Evolutionary conservation across 169 alveolate genomes (phyloP), one percentile per base, ranked within the genome.

Genomic region (Eimeria acervulina): DNA sequence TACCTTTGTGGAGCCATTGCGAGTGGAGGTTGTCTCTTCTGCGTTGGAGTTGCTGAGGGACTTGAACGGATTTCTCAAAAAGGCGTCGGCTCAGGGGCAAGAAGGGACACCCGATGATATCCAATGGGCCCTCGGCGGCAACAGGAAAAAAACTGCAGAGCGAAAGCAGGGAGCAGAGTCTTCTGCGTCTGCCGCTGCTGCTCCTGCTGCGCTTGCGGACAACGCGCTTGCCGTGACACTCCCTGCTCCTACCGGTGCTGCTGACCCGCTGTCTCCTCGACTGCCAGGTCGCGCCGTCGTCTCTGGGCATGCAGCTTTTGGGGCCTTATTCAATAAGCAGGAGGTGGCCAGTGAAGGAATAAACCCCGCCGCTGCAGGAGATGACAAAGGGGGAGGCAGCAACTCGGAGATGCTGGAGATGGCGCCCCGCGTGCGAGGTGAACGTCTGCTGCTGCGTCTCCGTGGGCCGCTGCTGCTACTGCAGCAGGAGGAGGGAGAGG

Each of bases 371-470:
- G 74, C 76, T n/a, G 91, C 91, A 19, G 15, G 17, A 2, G 74
- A 28, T 15, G 72, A n/a, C 51, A 38, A 17, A 26, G 28, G 12
- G 38, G 13, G 26, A 10, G 44, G 52, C n/a, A 52, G 40, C 31
- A 52, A 76, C 1, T 31, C 52, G 91, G 91, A 44, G 15, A 31
- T 52, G 17, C 23, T 52, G 91, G 76, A 83, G 51, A 23, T 83
- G 51, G 33, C 44, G 38, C 40, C 44, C 6, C 91, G 76, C n/a
- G 91, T 83, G 91, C 91, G 91, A 28, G 91, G 91, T 44, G 91
- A 83, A 26, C 91, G 91, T 51, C 91, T 83, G 51, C 13, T 44
- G 91, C 91, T 83, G 72, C 63, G 38, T 28, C 42, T 83, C 74
- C 91, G 91, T 6, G 23, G 52, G 42, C 52, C 91, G 31, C 90